Conservation (phyloP, 2,329 filamentous ascomycete genomes). For the Aulographum hederae region DNA sequence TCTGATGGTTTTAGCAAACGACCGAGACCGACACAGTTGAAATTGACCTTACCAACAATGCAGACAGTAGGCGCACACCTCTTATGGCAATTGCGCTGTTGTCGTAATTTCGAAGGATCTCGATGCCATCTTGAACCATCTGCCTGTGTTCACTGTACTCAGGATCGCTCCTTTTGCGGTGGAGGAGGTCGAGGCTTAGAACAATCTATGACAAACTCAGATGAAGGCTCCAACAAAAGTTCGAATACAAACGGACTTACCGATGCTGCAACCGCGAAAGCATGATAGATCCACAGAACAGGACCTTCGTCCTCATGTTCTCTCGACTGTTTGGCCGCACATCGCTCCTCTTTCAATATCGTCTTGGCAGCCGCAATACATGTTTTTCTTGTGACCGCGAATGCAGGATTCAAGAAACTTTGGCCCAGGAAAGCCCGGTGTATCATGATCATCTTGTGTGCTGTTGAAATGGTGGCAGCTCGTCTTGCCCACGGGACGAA, state of each 20-base stretch:
- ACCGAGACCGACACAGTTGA: too few relatives aligned
- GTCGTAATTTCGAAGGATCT: conserved; percentile 13
- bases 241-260: too few relatives aligned
- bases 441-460: conserved; percentile 28
- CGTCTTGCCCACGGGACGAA: conserved; percentile 23
- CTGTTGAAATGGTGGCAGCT: conserved; percentile 18
- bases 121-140: conserved; percentile 15
- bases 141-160: conserved; percentile 15
- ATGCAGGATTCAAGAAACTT: conserved; percentile 23
- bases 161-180: conserved; percentile 13
- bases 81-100: conserved; percentile 22
- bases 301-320: conserved; percentile 21
- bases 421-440: conserved; percentile 23
- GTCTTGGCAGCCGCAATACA: conserved; percentile 21
- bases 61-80: conserved; percentile 18
- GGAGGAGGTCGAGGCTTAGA: conserved; percentile 19
- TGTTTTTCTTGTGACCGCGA: conserved; percentile 23
- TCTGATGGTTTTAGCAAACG: too few relatives aligned
- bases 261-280: conserved; percentile 21
- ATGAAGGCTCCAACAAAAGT: too few relatives aligned
- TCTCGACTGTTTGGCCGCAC: too few relatives aligned
- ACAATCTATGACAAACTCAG: too few relatives aligned
- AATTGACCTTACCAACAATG: too few relatives aligned
- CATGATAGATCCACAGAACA: conserved; percentile 24
- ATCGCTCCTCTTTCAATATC: conserved; percentile 20